A percentile compares a stretch with the other conserved stretches of the same genome.
phyloP scores from a whole-genome alignment of 306 rosid genomes.

The Gleditsia sinensis region DNA sequence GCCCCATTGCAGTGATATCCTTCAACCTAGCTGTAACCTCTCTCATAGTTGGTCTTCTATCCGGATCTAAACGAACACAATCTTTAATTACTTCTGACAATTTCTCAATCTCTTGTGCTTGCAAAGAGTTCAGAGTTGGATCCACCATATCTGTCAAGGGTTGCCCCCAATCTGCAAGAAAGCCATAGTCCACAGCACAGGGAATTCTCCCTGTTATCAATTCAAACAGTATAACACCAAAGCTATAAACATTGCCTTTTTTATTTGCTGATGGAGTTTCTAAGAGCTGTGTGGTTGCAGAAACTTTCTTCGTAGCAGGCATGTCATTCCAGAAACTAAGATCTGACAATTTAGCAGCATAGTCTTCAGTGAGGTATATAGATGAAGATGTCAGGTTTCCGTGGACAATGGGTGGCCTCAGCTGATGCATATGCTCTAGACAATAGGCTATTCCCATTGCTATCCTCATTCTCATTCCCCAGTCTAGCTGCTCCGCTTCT shows the following conservation, averaged over 20 bases:
- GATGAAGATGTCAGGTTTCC: slow-evolving; percentile 68
- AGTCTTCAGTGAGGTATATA: slow-evolving; percentile 84
- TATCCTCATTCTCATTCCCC: slow-evolving; percentile 78
- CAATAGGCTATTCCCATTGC: slow-evolving; percentile 95
- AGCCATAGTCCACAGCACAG: slow-evolving; percentile 53
- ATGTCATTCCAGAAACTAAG: slow-evolving; percentile 68
- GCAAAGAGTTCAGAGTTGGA: slow-evolving; percentile 56
- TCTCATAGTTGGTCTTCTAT: slow-evolving; percentile 61
- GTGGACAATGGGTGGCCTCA: slow-evolving; percentile 63
- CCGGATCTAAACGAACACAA: slow-evolving; percentile 57
- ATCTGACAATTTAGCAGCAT: slow-evolving; percentile 85
- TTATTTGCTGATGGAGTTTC: slow-evolving; percentile 45
- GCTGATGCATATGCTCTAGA: slow-evolving; percentile 80
- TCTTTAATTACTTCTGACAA: slow-evolving; percentile 54
- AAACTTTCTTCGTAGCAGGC: slow-evolving; percentile 43
- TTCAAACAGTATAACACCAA: slow-evolving; percentile 75
- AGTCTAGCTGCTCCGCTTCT: slow-evolving; percentile 88
- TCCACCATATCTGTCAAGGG: slow-evolving; percentile 67
- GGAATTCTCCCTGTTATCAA: slow-evolving; percentile 76
- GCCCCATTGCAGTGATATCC: slow-evolving; percentile 71
- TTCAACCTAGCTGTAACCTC: slow-evolving; percentile 61
- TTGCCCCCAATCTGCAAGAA: slow-evolving; percentile 50
- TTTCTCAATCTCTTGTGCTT: slow-evolving; percentile 53
- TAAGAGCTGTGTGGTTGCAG: slow-evolving; percentile 35
- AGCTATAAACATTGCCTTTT: slow-evolving; percentile 72